Conservation (phyloP, 148 eudicot species). For the Heliosperma pusillum region DNA sequence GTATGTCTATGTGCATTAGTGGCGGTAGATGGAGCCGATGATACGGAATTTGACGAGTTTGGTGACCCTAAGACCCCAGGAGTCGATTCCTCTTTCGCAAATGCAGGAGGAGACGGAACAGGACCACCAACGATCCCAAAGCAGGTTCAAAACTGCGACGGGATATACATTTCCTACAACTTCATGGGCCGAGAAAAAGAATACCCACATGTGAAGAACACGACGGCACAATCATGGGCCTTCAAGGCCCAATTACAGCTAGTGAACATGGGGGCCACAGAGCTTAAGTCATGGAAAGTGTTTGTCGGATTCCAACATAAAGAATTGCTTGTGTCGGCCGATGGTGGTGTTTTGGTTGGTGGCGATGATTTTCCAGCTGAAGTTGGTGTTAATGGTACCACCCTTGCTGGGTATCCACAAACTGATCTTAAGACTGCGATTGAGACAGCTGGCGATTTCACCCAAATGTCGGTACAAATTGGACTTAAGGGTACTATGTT, state of each 20-base stretch:
- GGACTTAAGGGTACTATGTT: conserved; percentile 47
- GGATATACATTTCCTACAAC: conserved; percentile 43
- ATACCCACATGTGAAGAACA: conserved; percentile 42
- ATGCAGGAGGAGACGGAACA: conserved; percentile 9
- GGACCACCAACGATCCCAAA: conserved; percentile 34
- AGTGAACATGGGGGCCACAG: conserved; percentile 43
- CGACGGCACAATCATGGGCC: conserved; percentile 51
- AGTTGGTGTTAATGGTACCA: conserved; percentile 50
- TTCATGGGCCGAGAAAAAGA: conserved; percentile 37
- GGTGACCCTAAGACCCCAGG: conserved; percentile 33
- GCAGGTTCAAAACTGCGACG: conserved; percentile 35
- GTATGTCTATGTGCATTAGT: conserved; percentile 18
- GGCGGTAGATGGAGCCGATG: conserved; percentile 17
- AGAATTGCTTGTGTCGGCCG: conserved; percentile 45
- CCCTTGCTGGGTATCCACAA: conserved; percentile 42
- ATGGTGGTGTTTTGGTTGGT: conserved; percentile 34
- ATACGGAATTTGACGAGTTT: conserved; percentile 30
- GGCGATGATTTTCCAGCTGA: conserved; percentile 43
- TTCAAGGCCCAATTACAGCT: conserved; percentile 37
- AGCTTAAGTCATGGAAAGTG: conserved; percentile 53
- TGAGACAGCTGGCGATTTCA: conserved; percentile 51
- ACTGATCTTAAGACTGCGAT: conserved; percentile 54
- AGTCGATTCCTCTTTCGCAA: not conserved
- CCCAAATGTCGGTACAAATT: conserved; percentile 38
- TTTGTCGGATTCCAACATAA: conserved; percentile 46